phyloP scores from a whole-genome alignment of 1,284 basidiomycete species.

The Marasmius tenuissimus region DNA sequence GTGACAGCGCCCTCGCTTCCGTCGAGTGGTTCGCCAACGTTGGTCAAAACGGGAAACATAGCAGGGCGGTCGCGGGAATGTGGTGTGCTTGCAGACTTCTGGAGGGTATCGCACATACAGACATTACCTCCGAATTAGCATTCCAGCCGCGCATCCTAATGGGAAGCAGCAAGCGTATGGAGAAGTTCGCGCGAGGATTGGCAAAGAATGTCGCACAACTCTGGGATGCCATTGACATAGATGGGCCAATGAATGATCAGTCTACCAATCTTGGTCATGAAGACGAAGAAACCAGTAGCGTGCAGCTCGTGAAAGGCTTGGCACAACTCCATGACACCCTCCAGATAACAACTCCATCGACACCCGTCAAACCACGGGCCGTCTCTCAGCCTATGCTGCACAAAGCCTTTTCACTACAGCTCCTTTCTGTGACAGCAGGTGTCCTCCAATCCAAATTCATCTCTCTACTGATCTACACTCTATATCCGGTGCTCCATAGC shows the following conservation, averaged over 20 bases:
- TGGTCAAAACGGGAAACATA: constrained; percentile 45
- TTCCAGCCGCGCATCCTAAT: constrained; percentile 18
- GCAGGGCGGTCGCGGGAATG: constrained; percentile 67
- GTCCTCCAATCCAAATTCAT: constrained; percentile 68
- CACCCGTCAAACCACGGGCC: constrained; percentile 19
- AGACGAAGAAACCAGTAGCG: constrained; percentile 31
- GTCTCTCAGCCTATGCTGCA: constrained; percentile 52
- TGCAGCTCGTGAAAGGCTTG: constrained; percentile 59
- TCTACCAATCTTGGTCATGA: constrained; percentile 19
- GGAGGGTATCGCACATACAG: constrained; percentile 63
- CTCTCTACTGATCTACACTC: constrained; percentile 71
- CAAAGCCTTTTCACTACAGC: constrained; percentile 64
- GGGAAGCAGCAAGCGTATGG: constrained; percentile 45
- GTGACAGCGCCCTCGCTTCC: constrained; percentile 68
- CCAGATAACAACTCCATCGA: constrained; percentile 30
- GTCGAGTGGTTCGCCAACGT: constrained; percentile 81
- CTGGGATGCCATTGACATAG: constrained; percentile 55
- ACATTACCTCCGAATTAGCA: constrained; percentile 32
- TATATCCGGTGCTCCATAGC: constrained; percentile 85
- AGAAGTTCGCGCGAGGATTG: constrained; percentile 66
- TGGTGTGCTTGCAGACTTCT: constrained; percentile 80
- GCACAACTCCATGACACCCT: constrained; percentile 42
- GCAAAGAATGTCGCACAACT: constrained; percentile 64
- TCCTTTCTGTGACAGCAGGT: constrained; percentile 68
- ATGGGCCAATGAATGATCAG: constrained; percentile 23